Base-by-base conservation (phyloP, 768 basidiomycete species). In the Lentinula raphanica region DNA sequence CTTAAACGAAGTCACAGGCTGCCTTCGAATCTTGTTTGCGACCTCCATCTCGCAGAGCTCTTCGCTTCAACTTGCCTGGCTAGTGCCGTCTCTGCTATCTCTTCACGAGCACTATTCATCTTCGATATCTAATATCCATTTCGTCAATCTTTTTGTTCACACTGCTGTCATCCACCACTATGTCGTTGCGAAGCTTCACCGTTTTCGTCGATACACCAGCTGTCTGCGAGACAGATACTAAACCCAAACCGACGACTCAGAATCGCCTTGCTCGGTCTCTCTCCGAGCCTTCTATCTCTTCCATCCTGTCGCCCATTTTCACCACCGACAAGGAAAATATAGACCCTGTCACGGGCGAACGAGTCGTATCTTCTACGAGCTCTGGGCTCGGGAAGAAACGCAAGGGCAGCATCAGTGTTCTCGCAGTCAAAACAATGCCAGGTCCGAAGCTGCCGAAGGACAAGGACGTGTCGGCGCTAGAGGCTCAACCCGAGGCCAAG, bases 271-370 rank as follows among this genome's bases (percentile, higher is more conserved):
- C 59, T 60, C 69, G 54, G 12, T 68, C 72, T 51, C 57, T 57
- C 49, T 65, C 71, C 17, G 70, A 69, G 56, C 72, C 73, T 57
- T 57, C 58, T 60, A 59, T 55, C 60, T 58, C 32, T 59, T 63
- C n/a, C 60, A 61, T 40, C 53, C 66, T 72, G 56, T 71, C 73
- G 59, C 69, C 75, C 4, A 68, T 71, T 25, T 69, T 71, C 9
- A 70, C 76, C 36, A 64, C 75, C 39, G 87, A 90, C 75, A 92
- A 92, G 77, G 90, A 92, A 72, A 92, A 92, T 67, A 75, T 85
- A 44, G 79, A 91, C 68, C 90, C 90, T 45, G 61, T 86, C 64
- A 91, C 90, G 3, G 90, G 90, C 5, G 79, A 81, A 59, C 83
- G 81, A 36, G 70, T 84, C 2, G 79, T 74, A 35, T 65, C 76